Conservation (phyloP, 2,329 filamentous ascomycete genomes). For the Aquanectria penicillioides region DNA sequence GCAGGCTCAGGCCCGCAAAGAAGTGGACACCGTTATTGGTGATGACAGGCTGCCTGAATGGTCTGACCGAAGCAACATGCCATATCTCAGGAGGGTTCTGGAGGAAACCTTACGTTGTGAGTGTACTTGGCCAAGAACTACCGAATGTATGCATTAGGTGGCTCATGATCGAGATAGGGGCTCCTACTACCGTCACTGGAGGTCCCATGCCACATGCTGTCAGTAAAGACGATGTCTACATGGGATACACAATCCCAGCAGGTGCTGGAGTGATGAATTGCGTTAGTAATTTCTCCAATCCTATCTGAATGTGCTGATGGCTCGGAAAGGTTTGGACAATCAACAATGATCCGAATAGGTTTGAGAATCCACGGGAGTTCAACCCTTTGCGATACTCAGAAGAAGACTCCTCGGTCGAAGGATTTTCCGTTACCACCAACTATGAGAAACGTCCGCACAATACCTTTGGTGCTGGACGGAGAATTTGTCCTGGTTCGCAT, state of each 20-base stretch:
- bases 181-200: background rate
- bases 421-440: background rate
- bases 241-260: background rate
- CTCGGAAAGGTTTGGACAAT: background rate
- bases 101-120: background rate
- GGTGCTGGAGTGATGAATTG: constrained; percentile 2
- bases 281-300: background rate
- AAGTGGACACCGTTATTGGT: background rate
- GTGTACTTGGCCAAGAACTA: no score
- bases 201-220: constrained; percentile 1
- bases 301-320: background rate
- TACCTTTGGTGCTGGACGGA: background rate
- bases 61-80: background rate
- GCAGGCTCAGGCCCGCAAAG: background rate
- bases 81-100: background rate
- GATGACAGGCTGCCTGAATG: background rate
- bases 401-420: background rate
- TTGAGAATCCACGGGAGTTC: background rate
- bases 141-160: no score
- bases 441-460: background rate
- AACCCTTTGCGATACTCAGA: constrained; percentile 3
- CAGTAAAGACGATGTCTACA: background rate
- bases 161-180: no score
- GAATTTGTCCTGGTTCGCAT: background rate
- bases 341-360: background rate